Percentiles rank a stretch among this genome's conserved stretches.
Conservation (phyloP, 23 red algal species). For the Gracilaria domingensis region DNA sequence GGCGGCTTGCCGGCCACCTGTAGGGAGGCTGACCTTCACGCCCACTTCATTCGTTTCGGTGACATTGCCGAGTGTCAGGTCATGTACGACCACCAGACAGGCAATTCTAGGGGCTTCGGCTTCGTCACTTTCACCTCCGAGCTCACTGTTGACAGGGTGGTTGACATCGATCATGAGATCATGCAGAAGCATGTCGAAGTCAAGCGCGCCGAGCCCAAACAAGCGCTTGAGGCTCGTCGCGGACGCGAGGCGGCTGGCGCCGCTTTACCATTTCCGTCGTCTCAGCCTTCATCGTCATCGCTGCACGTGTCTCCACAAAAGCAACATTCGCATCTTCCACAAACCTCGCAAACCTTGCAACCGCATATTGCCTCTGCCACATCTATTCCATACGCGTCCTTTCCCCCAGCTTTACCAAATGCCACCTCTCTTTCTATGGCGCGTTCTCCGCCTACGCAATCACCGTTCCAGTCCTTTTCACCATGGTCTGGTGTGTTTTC, state of each 20-base stretch:
- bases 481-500: constrained; percentile 56
- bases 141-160: constrained; percentile 72
- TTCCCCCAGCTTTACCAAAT: neutral
- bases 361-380: constrained; percentile 20
- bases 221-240: constrained; percentile 65
- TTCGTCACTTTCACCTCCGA: constrained; percentile 93
- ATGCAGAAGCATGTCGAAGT: constrained; percentile 88
- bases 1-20: constrained; percentile 91
- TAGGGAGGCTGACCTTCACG: constrained; percentile 76
- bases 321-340: neutral
- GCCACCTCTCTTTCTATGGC: neutral
- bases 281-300: neutral
- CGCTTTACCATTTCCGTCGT: neutral
- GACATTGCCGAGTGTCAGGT: constrained; percentile 84
- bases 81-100: constrained; percentile 96
- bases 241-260: constrained; percentile 40
- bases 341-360: constrained; percentile 20
- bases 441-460: constrained; percentile 18
- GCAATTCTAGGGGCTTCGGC: constrained; percentile 92
- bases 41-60: constrained; percentile 88
- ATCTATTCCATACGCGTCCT: constrained; percentile 17
- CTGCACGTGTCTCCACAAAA: constrained; percentile 10
- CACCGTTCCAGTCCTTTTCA: constrained; percentile 21
- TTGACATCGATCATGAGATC: constrained; percentile 80
- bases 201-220: constrained; percentile 83